Evolutionary conservation across 768 basidiomycete species (phyloP), one percentile per base, ranked within the genome.

Genomic region (Boletus insuetus): DNA sequence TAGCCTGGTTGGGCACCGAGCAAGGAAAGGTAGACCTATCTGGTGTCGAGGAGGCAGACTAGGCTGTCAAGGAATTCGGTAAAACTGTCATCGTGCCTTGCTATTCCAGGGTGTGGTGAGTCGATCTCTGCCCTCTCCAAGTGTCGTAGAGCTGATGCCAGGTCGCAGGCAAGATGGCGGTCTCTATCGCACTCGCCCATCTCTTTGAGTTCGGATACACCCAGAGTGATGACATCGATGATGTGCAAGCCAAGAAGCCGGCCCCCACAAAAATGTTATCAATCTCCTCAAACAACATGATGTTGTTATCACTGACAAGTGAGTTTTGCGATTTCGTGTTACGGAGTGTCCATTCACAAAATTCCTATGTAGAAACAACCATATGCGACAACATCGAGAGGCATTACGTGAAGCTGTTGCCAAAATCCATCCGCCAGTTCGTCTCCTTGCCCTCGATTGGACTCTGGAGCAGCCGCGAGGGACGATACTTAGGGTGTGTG

Each of bases 221-320:
- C 0, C 97, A 98, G 68, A 92, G 89, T 64, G 97, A 99, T n/a
- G n/a, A n/a, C n/a, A n/a, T n/a, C n/a, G n/a, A n/a, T 68, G 92
- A 98, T 64, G 80, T 98, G 5, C 75, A 78, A 39, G 79, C 69
- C 37, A 98, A 94, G 74, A 93, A 87, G 68, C 49, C 87, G 2
- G 92, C 79, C 0, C 78, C 85, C 0, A 57, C 51, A 84, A 77
- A 67, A 94, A 91, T 55, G 89, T 97, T 38, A 64, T 73, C 14
- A 66, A 75, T 0, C 77, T 89, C 1, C 75, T 98, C 24, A 67
- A 80, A 50, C 76, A 68, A 0, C 74, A 89, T 47, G 79, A 89
- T 55, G 83, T 98, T 1, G 95, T 98, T 22, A 91, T 91, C 58
- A 94, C 95, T 26, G 97, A 98, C 72, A 91, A 91, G 94, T 93